Percentiles rank a stretch among this genome's conserved stretches.
phyloP scores from a whole-genome alignment of 2,329 filamentous ascomycete genomes.

The Diaporthe australafricana region DNA sequence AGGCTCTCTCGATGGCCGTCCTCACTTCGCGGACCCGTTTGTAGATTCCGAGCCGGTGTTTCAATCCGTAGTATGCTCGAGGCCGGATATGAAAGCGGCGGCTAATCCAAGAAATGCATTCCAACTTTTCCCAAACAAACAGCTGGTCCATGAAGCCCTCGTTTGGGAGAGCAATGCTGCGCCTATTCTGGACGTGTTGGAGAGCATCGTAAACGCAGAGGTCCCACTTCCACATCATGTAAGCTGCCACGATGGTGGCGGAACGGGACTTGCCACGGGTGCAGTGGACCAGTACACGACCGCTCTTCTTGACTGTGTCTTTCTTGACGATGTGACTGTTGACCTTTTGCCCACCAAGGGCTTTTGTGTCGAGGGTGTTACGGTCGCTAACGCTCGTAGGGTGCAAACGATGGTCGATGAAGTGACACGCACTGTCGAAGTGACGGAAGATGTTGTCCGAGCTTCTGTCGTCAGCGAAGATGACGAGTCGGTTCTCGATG shows the following conservation, averaged over 20 bases:
- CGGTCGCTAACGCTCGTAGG: too few species aligned
- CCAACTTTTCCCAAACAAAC: slow-evolving; percentile 39
- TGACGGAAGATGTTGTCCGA: slow-evolving; percentile 35
- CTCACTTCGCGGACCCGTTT: background rate
- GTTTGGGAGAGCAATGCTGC: slow-evolving; percentile 38
- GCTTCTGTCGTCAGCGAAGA: slow-evolving; percentile 25
- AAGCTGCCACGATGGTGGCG: slow-evolving; percentile 39
- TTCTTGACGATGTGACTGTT: background rate
- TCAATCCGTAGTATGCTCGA: background rate
- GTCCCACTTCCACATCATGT: slow-evolving; percentile 41
- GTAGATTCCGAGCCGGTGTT: background rate
- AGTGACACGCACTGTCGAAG: slow-evolving; percentile 38
- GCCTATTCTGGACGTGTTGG: slow-evolving; percentile 33
- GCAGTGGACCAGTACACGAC: slow-evolving; percentile 41
- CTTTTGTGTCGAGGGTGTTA: background rate
- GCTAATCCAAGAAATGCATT: slow-evolving; percentile 39
- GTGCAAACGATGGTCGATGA: slow-evolving; percentile 38
- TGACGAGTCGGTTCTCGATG: slow-evolving; percentile 33
- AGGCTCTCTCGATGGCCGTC: background rate
- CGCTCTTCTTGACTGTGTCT: background rate
- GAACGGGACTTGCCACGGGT: slow-evolving; percentile 44
- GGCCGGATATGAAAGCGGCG: background rate
- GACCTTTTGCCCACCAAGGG: background rate
- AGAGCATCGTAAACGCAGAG: slow-evolving; percentile 19
- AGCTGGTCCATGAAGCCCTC: slow-evolving; percentile 41